phyloP scores from a whole-genome alignment of 495 filamentous ascomycete species.

The Hypoxylon subgilvum region DNA sequence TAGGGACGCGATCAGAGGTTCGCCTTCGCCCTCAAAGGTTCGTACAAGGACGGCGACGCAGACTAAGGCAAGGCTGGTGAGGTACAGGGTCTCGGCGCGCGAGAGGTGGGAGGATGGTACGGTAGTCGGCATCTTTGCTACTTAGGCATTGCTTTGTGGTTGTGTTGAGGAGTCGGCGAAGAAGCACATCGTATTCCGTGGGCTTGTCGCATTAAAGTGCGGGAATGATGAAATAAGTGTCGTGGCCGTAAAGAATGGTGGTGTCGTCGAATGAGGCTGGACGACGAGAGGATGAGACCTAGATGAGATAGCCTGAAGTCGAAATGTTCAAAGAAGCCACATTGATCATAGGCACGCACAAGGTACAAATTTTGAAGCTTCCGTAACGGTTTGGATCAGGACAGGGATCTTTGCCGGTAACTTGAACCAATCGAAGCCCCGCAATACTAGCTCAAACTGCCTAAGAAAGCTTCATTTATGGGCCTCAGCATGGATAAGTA shows the following conservation, averaged over 20 bases:
- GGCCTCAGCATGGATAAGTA: not conserved
- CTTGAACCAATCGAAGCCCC: slow-evolving; percentile 8
- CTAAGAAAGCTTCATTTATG: slow-evolving; percentile 29
- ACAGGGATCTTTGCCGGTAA: not conserved
- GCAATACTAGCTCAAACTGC: not conserved
- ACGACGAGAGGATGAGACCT: slow-evolving; percentile 1
- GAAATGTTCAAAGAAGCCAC: slow-evolving; percentile 10
- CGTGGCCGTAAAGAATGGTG: slow-evolving; percentile 30
- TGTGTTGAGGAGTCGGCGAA: slow-evolving; percentile 17
- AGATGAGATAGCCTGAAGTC: not conserved
- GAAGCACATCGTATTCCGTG: slow-evolving; percentile 9
- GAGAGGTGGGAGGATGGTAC: slow-evolving; percentile 59
- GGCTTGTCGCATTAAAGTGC: slow-evolving; percentile 21
- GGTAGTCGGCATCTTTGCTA: slow-evolving; percentile 47
- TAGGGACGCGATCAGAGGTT: slow-evolving; percentile 84
- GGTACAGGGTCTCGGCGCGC: slow-evolving; percentile 69
- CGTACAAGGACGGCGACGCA: slow-evolving; percentile 78
- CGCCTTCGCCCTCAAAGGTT: slow-evolving; percentile 80
- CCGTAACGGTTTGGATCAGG: not conserved
- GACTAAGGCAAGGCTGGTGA: slow-evolving; percentile 69
- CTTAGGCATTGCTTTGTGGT: slow-evolving; percentile 25
- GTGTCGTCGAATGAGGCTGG: slow-evolving; percentile 26
- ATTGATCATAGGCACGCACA: slow-evolving; percentile 9
- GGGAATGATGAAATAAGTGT: slow-evolving; percentile 21
- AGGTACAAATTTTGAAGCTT: not conserved